A percentile compares a stretch with the other conserved stretches of the same genome.
phyloP scores from a whole-genome alignment of 805 yeast genomes.

The Saccharomycopsis babjevae region DNA sequence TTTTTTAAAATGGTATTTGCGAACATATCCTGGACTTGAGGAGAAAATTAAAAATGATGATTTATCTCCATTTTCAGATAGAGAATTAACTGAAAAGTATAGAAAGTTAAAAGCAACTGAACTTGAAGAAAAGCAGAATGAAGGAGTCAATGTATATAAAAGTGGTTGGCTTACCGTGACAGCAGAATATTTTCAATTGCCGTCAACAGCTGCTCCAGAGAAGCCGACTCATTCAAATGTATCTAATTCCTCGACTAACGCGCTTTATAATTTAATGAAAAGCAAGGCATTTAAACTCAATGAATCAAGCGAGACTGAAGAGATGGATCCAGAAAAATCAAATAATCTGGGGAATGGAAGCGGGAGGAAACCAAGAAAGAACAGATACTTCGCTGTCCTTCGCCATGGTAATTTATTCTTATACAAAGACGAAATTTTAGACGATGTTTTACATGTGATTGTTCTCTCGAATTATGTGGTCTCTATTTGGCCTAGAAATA shows the following conservation, averaged over 20 bases:
- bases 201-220: constrained; percentile 13
- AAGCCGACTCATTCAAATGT: constrained; percentile 21
- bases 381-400: constrained; percentile 57
- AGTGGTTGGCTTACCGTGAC: constrained; percentile 84
- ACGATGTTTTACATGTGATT: constrained; percentile 67
- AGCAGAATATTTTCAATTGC: constrained; percentile 52
- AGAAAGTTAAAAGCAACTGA: constrained; percentile 47
- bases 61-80: constrained; percentile 17
- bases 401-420: constrained; percentile 84
- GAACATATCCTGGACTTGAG: constrained; percentile 22
- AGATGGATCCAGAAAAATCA: constrained; percentile 11
- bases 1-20: constrained; percentile 29
- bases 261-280: constrained; percentile 49
- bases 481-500: constrained; percentile 73
- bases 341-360: constrained; percentile 15
- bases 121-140: constrained; percentile 46
- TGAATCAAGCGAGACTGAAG: not conserved
- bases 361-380: constrained; percentile 36
- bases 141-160: constrained; percentile 54
- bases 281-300: constrained; percentile 17
- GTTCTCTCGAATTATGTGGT: constrained; percentile 63
- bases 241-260: constrained; percentile 47
- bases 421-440: constrained; percentile 60
- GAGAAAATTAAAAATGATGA: constrained; percentile 18
- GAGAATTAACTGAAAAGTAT: constrained; percentile 22